A percentile compares a stretch with the other conserved stretches of the same genome.
These are phyloP conservation scores for Ceriops zippeliana DNA, from an alignment of 345 rosid species.

Conservation along the genomic window DNA sequence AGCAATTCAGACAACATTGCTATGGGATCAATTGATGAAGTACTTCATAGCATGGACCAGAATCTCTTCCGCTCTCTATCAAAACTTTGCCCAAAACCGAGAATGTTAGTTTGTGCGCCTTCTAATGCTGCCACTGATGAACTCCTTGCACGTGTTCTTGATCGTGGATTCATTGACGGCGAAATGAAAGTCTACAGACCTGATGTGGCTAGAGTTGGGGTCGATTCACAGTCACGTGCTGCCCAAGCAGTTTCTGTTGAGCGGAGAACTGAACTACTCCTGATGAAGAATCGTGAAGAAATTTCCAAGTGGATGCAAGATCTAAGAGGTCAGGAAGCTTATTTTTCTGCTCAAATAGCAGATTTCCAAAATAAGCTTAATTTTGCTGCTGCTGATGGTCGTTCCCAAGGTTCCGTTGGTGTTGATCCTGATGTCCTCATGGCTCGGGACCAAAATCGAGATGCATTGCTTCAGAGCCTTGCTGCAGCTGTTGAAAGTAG, in stretches of 20 bases:
- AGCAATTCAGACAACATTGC: slow-evolving; percentile 58
- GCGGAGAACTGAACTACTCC: slow-evolving; percentile 88
- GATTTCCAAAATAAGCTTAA: slow-evolving; percentile 74
- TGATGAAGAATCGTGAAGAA: slow-evolving; percentile 81
- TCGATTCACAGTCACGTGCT: slow-evolving; percentile 95
- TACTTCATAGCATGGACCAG: slow-evolving; percentile 98
- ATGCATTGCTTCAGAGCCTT: slow-evolving; percentile 76
- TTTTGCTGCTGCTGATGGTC: slow-evolving; percentile 67
- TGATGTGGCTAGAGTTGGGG: slow-evolving; percentile 99
- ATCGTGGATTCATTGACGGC: slow-evolving; percentile 97
- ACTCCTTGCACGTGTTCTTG: slow-evolving; percentile 94
- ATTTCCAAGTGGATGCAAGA: slow-evolving; percentile 79
- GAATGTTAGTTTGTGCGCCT: slow-evolving; percentile 99
- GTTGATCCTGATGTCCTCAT: slow-evolving; percentile 93
- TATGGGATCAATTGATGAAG: slow-evolving; percentile 93
- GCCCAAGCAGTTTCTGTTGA: slow-evolving; percentile 99
- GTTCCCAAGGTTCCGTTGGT: slow-evolving; percentile 94
- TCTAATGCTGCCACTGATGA: slow-evolving; percentile 99
- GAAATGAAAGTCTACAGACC: slow-evolving; percentile 98
- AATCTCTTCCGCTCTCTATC: slow-evolving; percentile 90
- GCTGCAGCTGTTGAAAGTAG: slow-evolving; percentile 93
- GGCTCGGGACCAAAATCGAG: slow-evolving; percentile 90
- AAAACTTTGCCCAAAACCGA: slow-evolving; percentile 91
- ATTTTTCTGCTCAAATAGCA: slow-evolving; percentile 75
- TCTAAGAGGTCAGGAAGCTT: slow-evolving; percentile 68